Base-by-base conservation (phyloP, 768 basidiomycete genomes). In the Boletus barrowsii region DNA sequence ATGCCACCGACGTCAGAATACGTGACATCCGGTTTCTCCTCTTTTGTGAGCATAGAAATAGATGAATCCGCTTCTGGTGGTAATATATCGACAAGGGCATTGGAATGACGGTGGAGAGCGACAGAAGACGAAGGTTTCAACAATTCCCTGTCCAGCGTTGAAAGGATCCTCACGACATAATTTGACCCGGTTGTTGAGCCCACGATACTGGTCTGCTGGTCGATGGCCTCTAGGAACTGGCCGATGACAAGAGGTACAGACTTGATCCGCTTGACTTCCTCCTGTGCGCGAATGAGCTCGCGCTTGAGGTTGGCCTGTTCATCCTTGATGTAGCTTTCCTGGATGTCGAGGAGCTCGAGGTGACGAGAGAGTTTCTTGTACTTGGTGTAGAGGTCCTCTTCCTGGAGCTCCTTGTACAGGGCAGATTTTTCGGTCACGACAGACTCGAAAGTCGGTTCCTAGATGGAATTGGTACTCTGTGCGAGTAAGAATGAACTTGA, bases 241-340 rank as follows among this genome's bases (percentile, higher is more conserved):
- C 97, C 97, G 66, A 99, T 99, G 68, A 99, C 97, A 15, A 99
- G 86, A 0, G 97, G 97, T 7, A 99, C 97, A 49, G 92, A 92
- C 75, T 98, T 94, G 70, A 99, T 99, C 54, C 97, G 90, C 75
- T 98, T 97, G 68, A 99, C 97, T 75, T 99, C 97, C 71, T 99
- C 97, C 68, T 99, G 97, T 0, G 97, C 97, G 53, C 97, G 92
- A 61, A 98, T 90, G 57, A 99, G 87, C 73, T 99, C 97, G 47
- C 96, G 87, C 72, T 98, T 96, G 52, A 99, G 84, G 67, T 98
- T 98, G 15, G 91, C 91, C 65, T 97, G 95, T 72, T 99, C 97
- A 63, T 99, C 96, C 70, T 98, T 96, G 73, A 99, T 97, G 70
- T 98, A 99, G 74, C 89, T 90, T 73, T 98, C 90, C 65, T 89